Base-by-base conservation (phyloP, 2,329 filamentous ascomycete genomes). In the Diaporthe citriasiana region DNA sequence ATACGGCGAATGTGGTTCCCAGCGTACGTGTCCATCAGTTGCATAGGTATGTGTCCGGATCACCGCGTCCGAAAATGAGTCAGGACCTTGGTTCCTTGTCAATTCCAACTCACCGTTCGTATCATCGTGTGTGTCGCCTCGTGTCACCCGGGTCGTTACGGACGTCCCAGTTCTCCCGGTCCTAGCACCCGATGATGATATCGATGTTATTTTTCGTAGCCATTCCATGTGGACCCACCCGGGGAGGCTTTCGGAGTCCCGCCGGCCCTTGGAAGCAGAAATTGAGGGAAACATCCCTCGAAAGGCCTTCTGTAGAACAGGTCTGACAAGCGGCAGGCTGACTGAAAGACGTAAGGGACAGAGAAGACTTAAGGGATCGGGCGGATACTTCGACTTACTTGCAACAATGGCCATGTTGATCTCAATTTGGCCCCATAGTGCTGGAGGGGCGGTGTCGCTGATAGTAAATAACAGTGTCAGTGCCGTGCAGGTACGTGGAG, bases 401-500 rank as follows among this genome's bases (percentile, higher is more conserved):
- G 69, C 69, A 9, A 71, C 42, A 10, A 71, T 50, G 8, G 69
- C 55, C 53, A 71, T 71, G 27, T 71, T 71, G n/a, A 71, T 60
- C 27, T 71, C 69, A 6, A 71, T 71, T 9, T 59, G 53, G 3
- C 69, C 69, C 69, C 69, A 71, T 1, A 71, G 53, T 10, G 69
- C 69, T 12, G 69, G 69, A 60, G 69, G 69, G 1, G 69, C 69
- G 1, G 69, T 71, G n/a, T 57, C 40, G 53, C 69, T 71, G 33
- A 2, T 1, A 25, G 13, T 22, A 17, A 60, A 19, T 2, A 38
- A 25, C 30, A 6, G 7, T 1, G 35, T 71, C 19, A 71, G 50
- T 25, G 10, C 19, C n/a, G n/a, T n/a, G n/a, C 1, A 8, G 1
- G 2, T 69, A 9, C 25, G 0, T 40, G 56, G 12, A n/a, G 19